A percentile compares a stretch with the other conserved stretches of the same genome.
phyloP scores from a whole-genome alignment of 2,329 filamentous ascomycete genomes.

The Arthrinium phaeospermum region DNA sequence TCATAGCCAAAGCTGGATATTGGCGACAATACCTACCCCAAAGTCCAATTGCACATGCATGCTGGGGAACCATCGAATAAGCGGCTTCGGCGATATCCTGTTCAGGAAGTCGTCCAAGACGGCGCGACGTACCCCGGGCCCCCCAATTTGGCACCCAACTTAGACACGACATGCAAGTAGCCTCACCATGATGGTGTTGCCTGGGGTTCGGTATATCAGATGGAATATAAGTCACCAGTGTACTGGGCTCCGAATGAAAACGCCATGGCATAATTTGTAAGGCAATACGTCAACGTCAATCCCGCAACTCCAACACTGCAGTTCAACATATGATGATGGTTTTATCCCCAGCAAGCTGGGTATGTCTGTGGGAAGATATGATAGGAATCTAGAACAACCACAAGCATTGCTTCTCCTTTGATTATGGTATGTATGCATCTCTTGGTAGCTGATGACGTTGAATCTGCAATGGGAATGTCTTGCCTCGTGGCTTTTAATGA shows the following conservation, averaged over 20 bases:
- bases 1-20: not conserved
- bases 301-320: not conserved
- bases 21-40: not conserved
- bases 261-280: not conserved
- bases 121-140: not conserved
- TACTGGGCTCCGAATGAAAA: not conserved
- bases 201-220: not conserved
- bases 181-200: not conserved
- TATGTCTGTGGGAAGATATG: not conserved
- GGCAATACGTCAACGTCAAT: not conserved
- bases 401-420: not conserved
- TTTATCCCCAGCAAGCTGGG: not conserved
- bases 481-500: not conserved
- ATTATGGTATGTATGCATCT: not conserved
- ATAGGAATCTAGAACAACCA: not conserved
- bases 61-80: not conserved
- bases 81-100: conserved; percentile 2
- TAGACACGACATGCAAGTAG: not conserved
- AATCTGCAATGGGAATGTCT: not conserved
- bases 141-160: not conserved
- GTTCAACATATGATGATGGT: not conserved
- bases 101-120: conserved; percentile 11
- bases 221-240: not conserved
- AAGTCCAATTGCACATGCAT: not conserved
- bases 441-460: not conserved